Percentiles rank a stretch among this genome's conserved stretches.
phyloP scores from a whole-genome alignment of 768 basidiomycete genomes.

The Agrocybe chaxingu region DNA sequence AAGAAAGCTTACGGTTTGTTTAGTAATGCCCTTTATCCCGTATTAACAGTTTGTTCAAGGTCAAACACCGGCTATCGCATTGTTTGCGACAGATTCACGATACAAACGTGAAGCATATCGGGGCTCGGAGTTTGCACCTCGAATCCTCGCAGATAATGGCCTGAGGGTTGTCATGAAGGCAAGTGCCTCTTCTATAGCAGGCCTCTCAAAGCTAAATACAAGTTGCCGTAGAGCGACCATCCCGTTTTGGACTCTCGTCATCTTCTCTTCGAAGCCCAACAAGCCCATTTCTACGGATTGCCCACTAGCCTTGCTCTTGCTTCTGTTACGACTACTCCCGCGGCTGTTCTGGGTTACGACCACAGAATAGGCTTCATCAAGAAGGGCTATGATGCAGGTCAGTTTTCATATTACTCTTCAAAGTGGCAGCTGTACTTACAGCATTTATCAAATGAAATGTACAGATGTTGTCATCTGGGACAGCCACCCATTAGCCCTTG shows the following conservation, averaged over 20 bases:
- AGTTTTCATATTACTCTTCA: constrained; percentile 1
- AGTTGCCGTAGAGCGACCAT: constrained; percentile 52
- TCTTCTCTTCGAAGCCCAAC: constrained; percentile 74
- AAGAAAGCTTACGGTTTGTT: constrained; percentile 62
- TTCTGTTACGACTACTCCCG: constrained; percentile 70
- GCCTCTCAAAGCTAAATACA: neutral
- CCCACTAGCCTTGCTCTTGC: constrained; percentile 62
- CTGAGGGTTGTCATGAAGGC: constrained; percentile 78
- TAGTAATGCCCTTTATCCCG: neutral
- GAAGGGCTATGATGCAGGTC: constrained; percentile 68
- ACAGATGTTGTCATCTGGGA: constrained; percentile 73
- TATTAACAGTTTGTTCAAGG: constrained; percentile 29
- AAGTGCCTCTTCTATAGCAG: neutral
- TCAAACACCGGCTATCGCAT: constrained; percentile 64
- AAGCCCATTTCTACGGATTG: constrained; percentile 73
- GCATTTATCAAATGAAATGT: neutral
- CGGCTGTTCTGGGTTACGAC: constrained; percentile 64
- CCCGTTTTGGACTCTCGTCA: constrained; percentile 63
- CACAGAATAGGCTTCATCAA: constrained; percentile 74
- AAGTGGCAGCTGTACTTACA: neutral
- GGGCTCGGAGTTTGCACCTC: constrained; percentile 75
- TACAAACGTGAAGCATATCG: constrained; percentile 80
- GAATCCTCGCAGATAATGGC: constrained; percentile 63
- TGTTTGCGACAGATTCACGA: constrained; percentile 59
- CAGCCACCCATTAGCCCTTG: constrained; percentile 72